A percentile compares a stretch with the other conserved stretches of the same genome.
These are phyloP conservation scores for Candida ficus DNA, from an alignment of 805 yeast species.

Conservation along the genomic window DNA sequence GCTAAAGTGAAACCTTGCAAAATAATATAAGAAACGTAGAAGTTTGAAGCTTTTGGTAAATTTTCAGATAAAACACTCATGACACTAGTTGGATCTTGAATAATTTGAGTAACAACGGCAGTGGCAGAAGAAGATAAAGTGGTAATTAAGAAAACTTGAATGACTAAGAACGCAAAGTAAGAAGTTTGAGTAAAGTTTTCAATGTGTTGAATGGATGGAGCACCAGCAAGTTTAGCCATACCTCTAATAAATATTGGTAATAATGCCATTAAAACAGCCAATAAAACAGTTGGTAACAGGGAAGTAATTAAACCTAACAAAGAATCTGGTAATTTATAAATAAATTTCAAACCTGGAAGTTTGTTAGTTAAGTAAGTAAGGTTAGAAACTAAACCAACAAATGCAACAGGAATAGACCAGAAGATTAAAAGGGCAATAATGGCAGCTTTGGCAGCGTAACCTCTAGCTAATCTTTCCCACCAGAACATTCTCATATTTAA, in stretches of 20 bases:
- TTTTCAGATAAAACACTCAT: constrained; percentile 58
- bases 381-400: constrained; percentile 72
- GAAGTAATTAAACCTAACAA: constrained; percentile 65
- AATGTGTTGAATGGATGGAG: constrained; percentile 49
- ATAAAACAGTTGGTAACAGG: constrained; percentile 59
- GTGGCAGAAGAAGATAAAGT: constrained; percentile 70
- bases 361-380: constrained; percentile 56
- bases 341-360: constrained; percentile 49
- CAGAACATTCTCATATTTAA: constrained; percentile 68
- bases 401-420: constrained; percentile 78
- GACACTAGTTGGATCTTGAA: constrained; percentile 52
- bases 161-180: constrained; percentile 63
- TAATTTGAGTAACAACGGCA: constrained; percentile 57
- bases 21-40: constrained; percentile 61
- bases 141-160: constrained; percentile 67
- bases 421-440: constrained; percentile 51
- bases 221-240: constrained; percentile 58
- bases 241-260: constrained; percentile 61
- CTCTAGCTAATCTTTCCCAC: constrained; percentile 68
- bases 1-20: constrained; percentile 65
- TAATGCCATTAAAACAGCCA: constrained; percentile 60
- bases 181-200: constrained; percentile 64
- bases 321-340: constrained; percentile 47
- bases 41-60: constrained; percentile 70
- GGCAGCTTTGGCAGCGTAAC: constrained; percentile 44